Evolutionary conservation across 495 filamentous ascomycete species (phyloP).

Genomic region (Physcia stellaris): DNA sequence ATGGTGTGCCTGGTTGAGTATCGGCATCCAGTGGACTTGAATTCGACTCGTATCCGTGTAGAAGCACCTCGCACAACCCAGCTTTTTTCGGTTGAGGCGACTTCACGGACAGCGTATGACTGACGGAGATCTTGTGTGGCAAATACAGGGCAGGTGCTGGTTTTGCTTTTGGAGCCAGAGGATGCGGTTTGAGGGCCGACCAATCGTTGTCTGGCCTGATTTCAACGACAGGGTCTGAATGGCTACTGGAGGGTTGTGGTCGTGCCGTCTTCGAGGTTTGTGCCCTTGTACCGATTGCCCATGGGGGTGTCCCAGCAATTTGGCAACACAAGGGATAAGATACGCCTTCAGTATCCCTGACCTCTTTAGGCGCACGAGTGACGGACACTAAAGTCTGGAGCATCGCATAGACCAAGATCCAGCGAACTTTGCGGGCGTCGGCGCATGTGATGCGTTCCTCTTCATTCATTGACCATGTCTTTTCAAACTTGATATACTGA

Average conservation of each 20-base stretch:
- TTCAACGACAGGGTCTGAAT: neutral
- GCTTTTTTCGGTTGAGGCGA: neutral
- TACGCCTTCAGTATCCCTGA: constrained; percentile 44
- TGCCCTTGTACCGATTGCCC: constrained; percentile 10
- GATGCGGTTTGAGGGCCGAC: neutral
- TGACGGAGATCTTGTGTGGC: neutral
- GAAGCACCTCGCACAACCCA: constrained; percentile 6
- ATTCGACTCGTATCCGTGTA: neutral
- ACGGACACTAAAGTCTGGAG: constrained; percentile 58
- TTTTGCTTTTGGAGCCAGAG: constrained; percentile 1
- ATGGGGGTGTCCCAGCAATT: constrained; percentile 17
- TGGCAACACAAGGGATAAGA: constrained; percentile 33
- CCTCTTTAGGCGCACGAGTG: constrained; percentile 45
- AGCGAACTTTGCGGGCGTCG: constrained; percentile 50
- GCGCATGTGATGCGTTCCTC: constrained; percentile 35
- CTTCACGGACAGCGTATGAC: neutral
- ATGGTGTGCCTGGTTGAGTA: constrained; percentile 7
- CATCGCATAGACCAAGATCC: constrained; percentile 63
- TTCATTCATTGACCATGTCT: constrained; percentile 20
- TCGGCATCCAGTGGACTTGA: neutral
- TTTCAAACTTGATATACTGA: constrained; percentile 32
- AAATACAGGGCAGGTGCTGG: neutral
- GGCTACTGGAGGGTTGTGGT: constrained; percentile 3
- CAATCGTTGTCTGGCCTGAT: neutral
- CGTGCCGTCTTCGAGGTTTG: constrained; percentile 4